These are phyloP conservation scores for Wickerhamomyces sp. DNA, from an alignment of 1,139 yeast species.

Conservation along the genomic window DNA sequence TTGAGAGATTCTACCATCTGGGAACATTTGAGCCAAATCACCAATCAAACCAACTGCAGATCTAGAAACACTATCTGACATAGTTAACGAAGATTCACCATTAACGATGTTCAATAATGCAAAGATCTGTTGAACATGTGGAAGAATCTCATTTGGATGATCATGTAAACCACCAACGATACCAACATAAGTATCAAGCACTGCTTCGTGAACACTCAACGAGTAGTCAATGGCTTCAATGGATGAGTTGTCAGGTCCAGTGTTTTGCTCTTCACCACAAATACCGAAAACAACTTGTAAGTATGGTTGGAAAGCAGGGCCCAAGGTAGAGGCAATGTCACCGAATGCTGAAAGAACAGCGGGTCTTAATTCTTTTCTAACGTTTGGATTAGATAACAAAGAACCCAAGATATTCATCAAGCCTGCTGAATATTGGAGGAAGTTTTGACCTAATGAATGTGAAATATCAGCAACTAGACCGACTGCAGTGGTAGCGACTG, in stretches of 20 bases:
- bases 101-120: conserved; percentile 59
- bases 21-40: conserved; percentile 84
- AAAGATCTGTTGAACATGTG: conserved; percentile 66
- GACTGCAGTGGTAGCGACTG: conserved; percentile 82
- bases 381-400: conserved; percentile 58
- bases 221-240: conserved; percentile 77
- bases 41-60: conserved; percentile 87
- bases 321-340: conserved; percentile 88
- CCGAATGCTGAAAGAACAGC: conserved; percentile 93
- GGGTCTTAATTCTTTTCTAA: conserved; percentile 80
- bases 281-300: conserved; percentile 70
- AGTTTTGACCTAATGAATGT: conserved; percentile 76
- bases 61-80: conserved; percentile 64
- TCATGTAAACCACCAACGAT: conserved; percentile 81
- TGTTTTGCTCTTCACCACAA: conserved; percentile 38
- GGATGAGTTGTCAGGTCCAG: conserved; percentile 49
- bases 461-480: conserved; percentile 96
- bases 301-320: conserved; percentile 68
- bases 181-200: conserved; percentile 92
- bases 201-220: conserved; percentile 71
- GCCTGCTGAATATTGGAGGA: conserved; percentile 70
- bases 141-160: conserved; percentile 59
- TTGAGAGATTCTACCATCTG: conserved; percentile 64
- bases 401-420: conserved; percentile 80
- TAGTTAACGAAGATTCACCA: conserved; percentile 52